These are phyloP conservation scores for Kodamaea anthophila DNA, from an alignment of 1,139 yeast genomes.

Conservation along the genomic window DNA sequence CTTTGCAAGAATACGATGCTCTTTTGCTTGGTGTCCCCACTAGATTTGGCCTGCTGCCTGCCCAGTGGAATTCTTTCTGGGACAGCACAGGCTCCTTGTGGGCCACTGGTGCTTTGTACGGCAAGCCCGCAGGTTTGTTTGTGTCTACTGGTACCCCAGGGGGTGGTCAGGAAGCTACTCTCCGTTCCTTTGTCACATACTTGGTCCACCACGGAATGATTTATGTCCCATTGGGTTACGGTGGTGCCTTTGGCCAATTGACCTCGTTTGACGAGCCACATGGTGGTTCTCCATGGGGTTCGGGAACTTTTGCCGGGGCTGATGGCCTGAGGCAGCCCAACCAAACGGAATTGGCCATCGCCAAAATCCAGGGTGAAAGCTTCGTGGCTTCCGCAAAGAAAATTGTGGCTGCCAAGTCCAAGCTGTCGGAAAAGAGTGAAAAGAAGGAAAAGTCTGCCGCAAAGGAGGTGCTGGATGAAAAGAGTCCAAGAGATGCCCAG, in stretches of 20 bases:
- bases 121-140: slow-evolving; percentile 44
- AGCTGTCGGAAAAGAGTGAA: slow-evolving; percentile 2
- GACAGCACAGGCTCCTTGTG: slow-evolving; percentile 45
- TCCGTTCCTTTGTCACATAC: slow-evolving; percentile 28
- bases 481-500: slow-evolving; percentile 3
- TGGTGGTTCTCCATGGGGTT: slow-evolving; percentile 49
- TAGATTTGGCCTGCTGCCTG: slow-evolving; percentile 42
- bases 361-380: slow-evolving; percentile 35
- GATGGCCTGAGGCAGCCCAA: slow-evolving; percentile 45
- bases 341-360: slow-evolving; percentile 34
- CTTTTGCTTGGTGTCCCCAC: slow-evolving; percentile 48
- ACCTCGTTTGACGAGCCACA: slow-evolving; percentile 33
- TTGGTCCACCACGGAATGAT: slow-evolving; percentile 48
- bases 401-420: slow-evolving; percentile 9
- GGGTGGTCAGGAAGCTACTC: slow-evolving; percentile 45
- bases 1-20: slow-evolving; percentile 38
- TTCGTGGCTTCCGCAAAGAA: slow-evolving; percentile 34
- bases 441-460: slow-evolving; percentile 6
- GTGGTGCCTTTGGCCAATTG: slow-evolving; percentile 26
- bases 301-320: slow-evolving; percentile 43
- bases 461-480: slow-evolving; percentile 4
- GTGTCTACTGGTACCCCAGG: slow-evolving; percentile 41
- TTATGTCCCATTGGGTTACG: slow-evolving; percentile 45
- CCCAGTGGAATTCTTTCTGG: slow-evolving; percentile 41
- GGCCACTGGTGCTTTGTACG: slow-evolving; percentile 43